A percentile compares a stretch with the other conserved stretches of the same genome.
Conservation (phyloP, 2,329 filamentous ascomycete species). For the Xylaria multiplex region DNA sequence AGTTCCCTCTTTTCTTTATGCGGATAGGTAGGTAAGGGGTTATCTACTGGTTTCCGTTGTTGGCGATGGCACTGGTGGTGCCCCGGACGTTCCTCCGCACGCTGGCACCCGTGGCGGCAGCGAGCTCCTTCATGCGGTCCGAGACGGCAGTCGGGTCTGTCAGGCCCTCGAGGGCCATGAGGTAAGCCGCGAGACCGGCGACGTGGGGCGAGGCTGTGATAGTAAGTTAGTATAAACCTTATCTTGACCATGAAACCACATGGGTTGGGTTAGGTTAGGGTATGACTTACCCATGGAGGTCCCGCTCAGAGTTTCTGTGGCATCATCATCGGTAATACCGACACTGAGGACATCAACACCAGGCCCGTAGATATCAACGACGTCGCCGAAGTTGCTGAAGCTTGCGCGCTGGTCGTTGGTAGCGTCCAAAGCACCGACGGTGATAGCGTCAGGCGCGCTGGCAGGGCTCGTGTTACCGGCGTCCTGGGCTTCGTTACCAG, state of each 20-base stretch:
- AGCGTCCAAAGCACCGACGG: slow-evolving; percentile 68
- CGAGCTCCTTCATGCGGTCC: slow-evolving; percentile 63
- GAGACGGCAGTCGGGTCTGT: slow-evolving; percentile 57
- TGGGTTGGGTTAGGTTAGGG: too few relatives aligned
- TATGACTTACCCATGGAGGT: slow-evolving; percentile 63
- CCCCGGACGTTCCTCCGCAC: slow-evolving; percentile 55
- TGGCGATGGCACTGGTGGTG: slow-evolving; percentile 65
- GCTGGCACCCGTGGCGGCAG: slow-evolving; percentile 55
- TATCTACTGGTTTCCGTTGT: slow-evolving; percentile 58
- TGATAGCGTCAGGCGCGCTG: slow-evolving; percentile 66
- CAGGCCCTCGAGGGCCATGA: slow-evolving; percentile 67
- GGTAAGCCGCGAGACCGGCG: slow-evolving; percentile 73
- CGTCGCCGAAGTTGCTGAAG: slow-evolving; percentile 68
- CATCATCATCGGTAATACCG: slow-evolving; percentile 61
- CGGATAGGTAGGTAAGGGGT: neutral
- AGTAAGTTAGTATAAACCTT: slow-evolving; percentile 33
- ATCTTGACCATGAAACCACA: neutral
- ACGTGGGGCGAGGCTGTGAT: slow-evolving; percentile 72
- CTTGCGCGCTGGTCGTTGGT: slow-evolving; percentile 58
- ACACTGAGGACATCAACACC: slow-evolving; percentile 65
- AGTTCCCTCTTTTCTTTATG: slow-evolving; percentile 1
- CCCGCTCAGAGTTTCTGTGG: slow-evolving; percentile 59
- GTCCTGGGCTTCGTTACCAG: slow-evolving; percentile 67
- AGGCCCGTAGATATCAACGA: slow-evolving; percentile 66
- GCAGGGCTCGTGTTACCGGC: slow-evolving; percentile 63